Evolutionary conservation across 495 filamentous ascomycete genomes (phyloP), one percentile per base, ranked within the genome.

Genomic region (Ascobolus immersus): DNA sequence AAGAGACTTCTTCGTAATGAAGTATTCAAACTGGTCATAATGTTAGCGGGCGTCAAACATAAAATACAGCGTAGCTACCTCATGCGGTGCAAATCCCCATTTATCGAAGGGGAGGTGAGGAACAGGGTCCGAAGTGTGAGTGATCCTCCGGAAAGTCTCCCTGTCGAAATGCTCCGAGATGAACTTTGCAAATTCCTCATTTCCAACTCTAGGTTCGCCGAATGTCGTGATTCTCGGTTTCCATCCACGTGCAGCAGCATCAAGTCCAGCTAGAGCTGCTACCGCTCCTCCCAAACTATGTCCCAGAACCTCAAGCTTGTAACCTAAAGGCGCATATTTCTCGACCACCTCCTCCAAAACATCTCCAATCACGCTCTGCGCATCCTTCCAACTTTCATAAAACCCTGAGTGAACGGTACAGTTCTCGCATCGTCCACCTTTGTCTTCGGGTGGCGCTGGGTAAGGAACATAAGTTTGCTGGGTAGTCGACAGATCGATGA

Each of bases 321-420:
- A 84, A 5, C 64, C 56, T n/a, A n/a, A n/a, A n/a, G n/a, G n/a
- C 0, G 77, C 76, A 49, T 84, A 65, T 25, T 58, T 39, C 36
- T 57, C 45, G 4, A 60, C 50, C 2, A 73, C 59, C 4, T 44
- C 43, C 12, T 55, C 43, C 6, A 56, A 32, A 2, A 40, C 30
- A 10, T 31, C 27, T 2, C 24, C 28, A 24, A 50, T 46, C 20
- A 49, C 21, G 25, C 14, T 29, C 18, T 43, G 36, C 2, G 39
- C 44, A 26, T 50, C 34, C 1, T 23, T 24, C 84, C 84, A 96
- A 5, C 77, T 78, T 15, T 60, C 56, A 49, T 80, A 64, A 54
- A 96, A 96, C 11, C 86, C 86, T 17, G 69, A 67, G 49, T 96
- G 86, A 10, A 94, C 89, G 11, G 73, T 86, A 53, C 86, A 96